Evolutionary conservation across 2,329 filamentous ascomycete species (phyloP).

Genomic region (Nakataea oryzae): DNA sequence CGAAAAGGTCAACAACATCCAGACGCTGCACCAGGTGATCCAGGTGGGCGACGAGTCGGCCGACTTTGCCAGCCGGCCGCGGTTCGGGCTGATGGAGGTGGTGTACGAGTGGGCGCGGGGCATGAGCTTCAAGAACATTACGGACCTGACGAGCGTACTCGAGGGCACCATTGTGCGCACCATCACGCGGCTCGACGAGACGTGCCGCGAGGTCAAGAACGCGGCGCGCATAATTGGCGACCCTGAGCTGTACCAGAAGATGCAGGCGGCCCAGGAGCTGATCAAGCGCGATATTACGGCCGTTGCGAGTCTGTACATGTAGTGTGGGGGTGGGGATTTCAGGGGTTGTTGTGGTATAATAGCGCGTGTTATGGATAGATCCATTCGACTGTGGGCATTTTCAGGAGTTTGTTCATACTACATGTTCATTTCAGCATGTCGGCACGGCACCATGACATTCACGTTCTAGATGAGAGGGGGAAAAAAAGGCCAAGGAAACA

Average conservation of each 20-base stretch:
- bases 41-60: slow-evolving; percentile 82
- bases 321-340: no score
- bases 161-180: slow-evolving; percentile 95
- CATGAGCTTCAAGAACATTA: slow-evolving; percentile 98
- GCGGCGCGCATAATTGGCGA: slow-evolving; percentile 92
- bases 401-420: no score
- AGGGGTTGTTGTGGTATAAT: no score
- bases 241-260: slow-evolving; percentile 86
- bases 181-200: slow-evolving; percentile 90
- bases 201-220: slow-evolving; percentile 94
- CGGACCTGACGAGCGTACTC: slow-evolving; percentile 87
- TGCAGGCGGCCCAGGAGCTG: slow-evolving; percentile 94
- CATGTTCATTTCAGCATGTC: no score
- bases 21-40: slow-evolving; percentile 86
- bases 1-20: slow-evolving; percentile 84
- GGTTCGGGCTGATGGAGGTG: slow-evolving; percentile 92
- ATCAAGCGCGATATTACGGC: slow-evolving; percentile 95
- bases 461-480: no score
- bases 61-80: slow-evolving; percentile 76
- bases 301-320: slow-evolving; percentile 83
- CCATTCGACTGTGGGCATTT: no score
- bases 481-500: no score
- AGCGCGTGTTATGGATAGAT: no score
- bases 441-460: no score
- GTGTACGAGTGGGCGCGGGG: slow-evolving; percentile 98